Conservation (phyloP, 495 filamentous ascomycete genomes). For the Tuber calosporum region DNA sequence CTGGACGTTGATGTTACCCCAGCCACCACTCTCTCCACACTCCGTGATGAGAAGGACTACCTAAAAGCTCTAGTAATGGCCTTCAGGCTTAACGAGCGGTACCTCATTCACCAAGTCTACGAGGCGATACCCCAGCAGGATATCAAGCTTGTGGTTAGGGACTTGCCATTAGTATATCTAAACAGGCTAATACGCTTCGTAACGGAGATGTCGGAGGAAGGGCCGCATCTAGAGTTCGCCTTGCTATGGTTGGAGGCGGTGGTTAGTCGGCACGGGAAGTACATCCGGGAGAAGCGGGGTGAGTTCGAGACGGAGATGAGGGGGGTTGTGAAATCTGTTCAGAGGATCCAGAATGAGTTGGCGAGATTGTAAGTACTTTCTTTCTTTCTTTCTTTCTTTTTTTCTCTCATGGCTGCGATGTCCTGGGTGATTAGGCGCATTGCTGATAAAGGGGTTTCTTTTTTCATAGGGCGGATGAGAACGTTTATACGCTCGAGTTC, state of each 20-base stretch:
- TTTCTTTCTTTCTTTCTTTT: no score
- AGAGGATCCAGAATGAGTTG: constrained; percentile 62
- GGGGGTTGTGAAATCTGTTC: constrained; percentile 65
- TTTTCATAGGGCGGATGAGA: constrained; percentile 72
- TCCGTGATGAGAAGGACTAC: constrained; percentile 69
- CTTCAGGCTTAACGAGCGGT: constrained; percentile 79
- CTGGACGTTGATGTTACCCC: constrained; percentile 89
- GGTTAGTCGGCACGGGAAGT: constrained; percentile 70
- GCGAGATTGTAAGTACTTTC: constrained; percentile 34
- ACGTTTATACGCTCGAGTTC: constrained; percentile 77
- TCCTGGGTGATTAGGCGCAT: background rate
- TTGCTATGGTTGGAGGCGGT: constrained; percentile 85
- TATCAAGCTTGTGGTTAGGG: constrained; percentile 68
- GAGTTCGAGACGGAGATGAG: constrained; percentile 75
- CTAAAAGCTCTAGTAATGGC: constrained; percentile 93
- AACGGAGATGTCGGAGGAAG: constrained; percentile 78
- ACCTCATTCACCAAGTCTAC: constrained; percentile 73
- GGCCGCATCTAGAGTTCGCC: constrained; percentile 88
- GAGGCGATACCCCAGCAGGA: constrained; percentile 69
- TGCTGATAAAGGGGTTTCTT: constrained; percentile 38
- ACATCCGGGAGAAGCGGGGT: constrained; percentile 68
- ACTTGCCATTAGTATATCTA: constrained; percentile 80
- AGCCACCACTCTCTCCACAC: constrained; percentile 63
- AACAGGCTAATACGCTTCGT: constrained; percentile 72
- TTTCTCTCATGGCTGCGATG: background rate